Conservation (phyloP, 2,329 filamentous ascomycete genomes). For the Coniochaeta ligniaria region DNA sequence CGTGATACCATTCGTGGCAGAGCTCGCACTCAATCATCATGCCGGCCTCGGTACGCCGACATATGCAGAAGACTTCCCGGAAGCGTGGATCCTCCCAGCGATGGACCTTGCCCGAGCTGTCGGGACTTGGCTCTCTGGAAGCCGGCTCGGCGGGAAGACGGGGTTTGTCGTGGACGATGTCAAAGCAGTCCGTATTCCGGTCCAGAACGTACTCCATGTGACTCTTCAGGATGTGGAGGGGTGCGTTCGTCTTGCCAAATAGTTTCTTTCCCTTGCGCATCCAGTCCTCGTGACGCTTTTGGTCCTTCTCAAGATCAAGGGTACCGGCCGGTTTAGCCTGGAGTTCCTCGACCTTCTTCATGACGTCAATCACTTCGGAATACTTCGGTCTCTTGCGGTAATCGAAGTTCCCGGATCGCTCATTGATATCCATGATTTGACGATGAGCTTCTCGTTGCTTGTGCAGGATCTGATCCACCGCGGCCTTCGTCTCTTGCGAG, state of each 20-base stretch:
- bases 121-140: conserved; percentile 66
- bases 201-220: conserved; percentile 92
- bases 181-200: conserved; percentile 86
- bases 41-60: conserved; percentile 82
- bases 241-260: conserved; percentile 96
- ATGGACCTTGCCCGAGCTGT: conserved; percentile 32
- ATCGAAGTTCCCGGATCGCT: conserved; percentile 68
- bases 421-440: conserved; percentile 74
- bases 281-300: conserved; percentile 96
- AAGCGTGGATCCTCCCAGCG: conserved; percentile 56
- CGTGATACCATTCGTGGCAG: conserved; percentile 99
- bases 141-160: conserved; percentile 86
- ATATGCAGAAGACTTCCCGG: conserved; percentile 92
- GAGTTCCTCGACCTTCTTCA: conserved; percentile 78
- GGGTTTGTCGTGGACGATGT: conserved; percentile 76
- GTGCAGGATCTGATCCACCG: conserved; percentile 85
- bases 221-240: conserved; percentile 87
- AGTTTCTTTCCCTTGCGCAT: conserved; percentile 97
- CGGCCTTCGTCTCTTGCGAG: conserved; percentile 68
- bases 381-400: conserved; percentile 79
- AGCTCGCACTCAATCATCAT: conserved; percentile 99
- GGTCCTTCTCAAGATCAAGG: conserved; percentile 86
- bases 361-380: conserved; percentile 80
- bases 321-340: conserved; percentile 91
- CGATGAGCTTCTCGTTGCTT: conserved; percentile 94